Evolutionary conservation across 106 monocot genomes (phyloP).

Genomic region (Cymbidium sinense): DNA sequence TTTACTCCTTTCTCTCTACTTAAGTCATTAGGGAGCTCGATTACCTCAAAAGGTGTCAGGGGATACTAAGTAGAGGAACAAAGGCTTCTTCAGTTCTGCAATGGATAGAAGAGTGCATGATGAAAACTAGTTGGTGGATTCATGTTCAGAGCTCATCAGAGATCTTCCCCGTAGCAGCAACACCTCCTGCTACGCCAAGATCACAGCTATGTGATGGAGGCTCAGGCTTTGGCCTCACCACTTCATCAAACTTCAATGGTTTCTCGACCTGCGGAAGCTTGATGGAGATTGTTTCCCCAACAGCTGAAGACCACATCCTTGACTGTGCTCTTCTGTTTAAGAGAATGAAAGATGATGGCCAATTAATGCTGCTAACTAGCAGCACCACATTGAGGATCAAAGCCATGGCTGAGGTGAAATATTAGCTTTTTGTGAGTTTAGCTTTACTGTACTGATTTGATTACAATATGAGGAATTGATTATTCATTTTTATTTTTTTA

Average conservation of each 20-base stretch:
- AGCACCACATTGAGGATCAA: conserved; percentile 76
- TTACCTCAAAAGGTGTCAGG: conserved; percentile 26
- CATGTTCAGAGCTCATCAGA: conserved; percentile 84
- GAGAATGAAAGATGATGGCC: conserved; percentile 35
- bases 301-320: conserved; percentile 81
- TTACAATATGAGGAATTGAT: background rate
- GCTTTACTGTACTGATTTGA: background rate
- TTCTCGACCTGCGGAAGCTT: conserved; percentile 34
- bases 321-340: conserved; percentile 67
- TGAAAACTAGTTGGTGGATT: conserved; percentile 75
- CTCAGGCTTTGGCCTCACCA: background rate
- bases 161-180: conserved; percentile 41
- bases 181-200: conserved; percentile 35
- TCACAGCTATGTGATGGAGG: conserved; percentile 11
- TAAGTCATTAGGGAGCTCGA: conserved; percentile 37
- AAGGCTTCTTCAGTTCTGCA: conserved; percentile 50
- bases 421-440: background rate
- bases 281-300: conserved; percentile 74
- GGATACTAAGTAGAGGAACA: conserved; percentile 17
- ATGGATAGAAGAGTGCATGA: conserved; percentile 92
- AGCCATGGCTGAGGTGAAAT: conserved; percentile 89
- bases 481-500: conserved; percentile 4
- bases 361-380: conserved; percentile 54
- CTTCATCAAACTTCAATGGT: conserved; percentile 5
- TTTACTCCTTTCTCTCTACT: background rate